Evolutionary conservation across 495 filamentous ascomycete species (phyloP).

Genomic region (Aspergillus sclerotiicarbonarius): DNA sequence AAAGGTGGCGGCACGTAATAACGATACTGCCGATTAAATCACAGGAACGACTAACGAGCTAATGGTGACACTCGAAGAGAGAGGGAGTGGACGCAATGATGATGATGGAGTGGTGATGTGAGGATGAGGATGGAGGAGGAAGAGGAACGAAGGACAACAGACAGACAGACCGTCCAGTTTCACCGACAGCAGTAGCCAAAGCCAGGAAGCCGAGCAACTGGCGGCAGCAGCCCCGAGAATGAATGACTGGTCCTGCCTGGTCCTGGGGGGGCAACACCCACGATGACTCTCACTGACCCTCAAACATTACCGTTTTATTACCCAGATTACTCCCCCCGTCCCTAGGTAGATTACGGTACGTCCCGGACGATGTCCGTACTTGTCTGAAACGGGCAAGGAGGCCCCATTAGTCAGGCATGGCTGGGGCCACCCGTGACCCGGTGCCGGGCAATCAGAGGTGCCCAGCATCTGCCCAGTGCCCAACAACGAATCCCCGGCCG

Average conservation of each 20-base stretch:
- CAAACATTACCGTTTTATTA: no score
- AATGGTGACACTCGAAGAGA: not conserved
- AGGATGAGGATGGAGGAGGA: not conserved
- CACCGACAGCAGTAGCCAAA: not conserved
- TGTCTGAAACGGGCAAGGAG: not conserved
- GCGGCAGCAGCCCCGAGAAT: not conserved
- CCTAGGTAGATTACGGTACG: not conserved
- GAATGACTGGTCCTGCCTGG: no score
- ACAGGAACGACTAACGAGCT: not conserved
- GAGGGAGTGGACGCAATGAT: not conserved
- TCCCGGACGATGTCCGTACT: not conserved
- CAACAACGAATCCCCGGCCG: not conserved
- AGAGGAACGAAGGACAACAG: conserved; percentile 7
- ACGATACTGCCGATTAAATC: conserved; percentile 11
- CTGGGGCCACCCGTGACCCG: not conserved
- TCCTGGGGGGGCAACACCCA: no score
- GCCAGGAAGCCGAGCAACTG: not conserved
- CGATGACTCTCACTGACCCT: no score
- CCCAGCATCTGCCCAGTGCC: not conserved
- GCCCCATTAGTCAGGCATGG: not conserved
- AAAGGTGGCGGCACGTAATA: conserved; percentile 31
- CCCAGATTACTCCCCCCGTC: no score
- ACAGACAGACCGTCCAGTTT: not conserved
- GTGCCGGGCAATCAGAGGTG: not conserved
- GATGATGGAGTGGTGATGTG: not conserved